These are phyloP conservation scores for Astrothelium subdiscretum DNA, from an alignment of 495 filamentous ascomycete species.

Conservation along the genomic window DNA sequence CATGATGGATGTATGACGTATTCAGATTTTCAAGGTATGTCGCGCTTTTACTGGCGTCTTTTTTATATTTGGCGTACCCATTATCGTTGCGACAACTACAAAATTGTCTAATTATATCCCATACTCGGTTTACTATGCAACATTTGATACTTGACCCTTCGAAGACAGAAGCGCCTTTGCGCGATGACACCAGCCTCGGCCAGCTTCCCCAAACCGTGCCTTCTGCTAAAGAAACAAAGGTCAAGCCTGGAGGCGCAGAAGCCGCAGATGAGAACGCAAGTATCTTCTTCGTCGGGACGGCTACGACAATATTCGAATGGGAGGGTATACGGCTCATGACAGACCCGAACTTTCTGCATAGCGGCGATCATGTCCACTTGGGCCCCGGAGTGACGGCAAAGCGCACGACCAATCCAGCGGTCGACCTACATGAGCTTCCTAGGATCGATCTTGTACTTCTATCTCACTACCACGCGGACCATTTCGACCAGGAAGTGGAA, in stretches of 20 bases:
- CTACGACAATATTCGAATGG: slow-evolving; percentile 57
- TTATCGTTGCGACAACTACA: too few relatives aligned
- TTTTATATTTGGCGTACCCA: too few relatives aligned
- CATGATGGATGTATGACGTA: too few relatives aligned
- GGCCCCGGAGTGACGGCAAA: slow-evolving; percentile 43
- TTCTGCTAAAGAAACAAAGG: slow-evolving; percentile 30
- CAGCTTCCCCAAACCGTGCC: slow-evolving; percentile 19
- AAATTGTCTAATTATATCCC: too few relatives aligned
- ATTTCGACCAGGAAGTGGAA: slow-evolving; percentile 55
- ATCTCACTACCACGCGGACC: slow-evolving; percentile 49
- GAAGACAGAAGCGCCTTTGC: slow-evolving; percentile 5
- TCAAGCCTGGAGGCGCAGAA: slow-evolving; percentile 30
- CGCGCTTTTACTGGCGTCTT: too few relatives aligned
- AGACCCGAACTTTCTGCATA: slow-evolving; percentile 62
- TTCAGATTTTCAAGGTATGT: too few relatives aligned
- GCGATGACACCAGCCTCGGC: slow-evolving; percentile 3
- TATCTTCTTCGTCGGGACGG: slow-evolving; percentile 51
- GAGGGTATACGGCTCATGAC: slow-evolving; percentile 52
- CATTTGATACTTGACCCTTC: not conserved
- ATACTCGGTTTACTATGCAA: too few relatives aligned
- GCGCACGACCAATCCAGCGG: slow-evolving; percentile 45
- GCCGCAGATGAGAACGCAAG: slow-evolving; percentile 32
- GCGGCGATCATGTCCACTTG: slow-evolving; percentile 56
- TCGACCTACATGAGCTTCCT: slow-evolving; percentile 51
- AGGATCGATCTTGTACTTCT: slow-evolving; percentile 49